These are phyloP conservation scores for Acanthamoeba polyphaga DNA, from an alignment of 208 protist species.

Conservation along the genomic window DNA sequence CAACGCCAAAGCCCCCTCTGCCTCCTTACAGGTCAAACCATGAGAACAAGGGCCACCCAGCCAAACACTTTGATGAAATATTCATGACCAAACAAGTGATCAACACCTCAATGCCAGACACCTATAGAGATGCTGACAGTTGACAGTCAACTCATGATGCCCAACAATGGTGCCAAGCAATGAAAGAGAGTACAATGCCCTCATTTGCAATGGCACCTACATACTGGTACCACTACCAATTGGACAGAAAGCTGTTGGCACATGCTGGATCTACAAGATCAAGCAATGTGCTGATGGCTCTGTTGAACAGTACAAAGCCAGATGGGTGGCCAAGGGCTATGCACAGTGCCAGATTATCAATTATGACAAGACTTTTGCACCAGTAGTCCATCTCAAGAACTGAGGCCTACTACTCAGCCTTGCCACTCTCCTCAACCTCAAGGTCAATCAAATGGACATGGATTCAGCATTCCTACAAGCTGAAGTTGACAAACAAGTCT, in stretches of 20 bases:
- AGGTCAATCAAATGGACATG: slow-evolving; percentile 20
- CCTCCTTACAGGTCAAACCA: not conserved
- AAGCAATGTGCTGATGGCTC: not conserved
- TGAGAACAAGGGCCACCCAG: not conserved
- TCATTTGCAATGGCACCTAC: slow-evolving; percentile 1
- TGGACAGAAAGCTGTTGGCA: not conserved
- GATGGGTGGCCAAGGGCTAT: slow-evolving; percentile 41
- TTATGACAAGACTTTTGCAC: slow-evolving; percentile 53
- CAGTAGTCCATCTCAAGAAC: slow-evolving; percentile 16
- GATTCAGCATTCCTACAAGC: slow-evolving; percentile 52
- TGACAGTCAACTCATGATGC: not conserved
- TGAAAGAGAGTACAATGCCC: not conserved
- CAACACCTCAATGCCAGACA: not conserved
- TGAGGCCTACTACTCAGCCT: not conserved
- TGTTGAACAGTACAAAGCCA: slow-evolving; percentile 1
- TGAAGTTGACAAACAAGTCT: not conserved
- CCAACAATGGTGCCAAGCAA: not conserved
- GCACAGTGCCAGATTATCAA: not conserved
- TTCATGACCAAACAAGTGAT: not conserved
- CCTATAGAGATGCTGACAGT: not conserved
- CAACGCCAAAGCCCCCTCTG: not conserved
- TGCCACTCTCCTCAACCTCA: not conserved
- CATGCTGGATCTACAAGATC: slow-evolving; percentile 26
- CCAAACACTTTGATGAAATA: not conserved
- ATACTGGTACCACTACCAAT: not conserved